phyloP scores from a whole-genome alignment of 768 basidiomycete species.

The Collybia sp. region DNA sequence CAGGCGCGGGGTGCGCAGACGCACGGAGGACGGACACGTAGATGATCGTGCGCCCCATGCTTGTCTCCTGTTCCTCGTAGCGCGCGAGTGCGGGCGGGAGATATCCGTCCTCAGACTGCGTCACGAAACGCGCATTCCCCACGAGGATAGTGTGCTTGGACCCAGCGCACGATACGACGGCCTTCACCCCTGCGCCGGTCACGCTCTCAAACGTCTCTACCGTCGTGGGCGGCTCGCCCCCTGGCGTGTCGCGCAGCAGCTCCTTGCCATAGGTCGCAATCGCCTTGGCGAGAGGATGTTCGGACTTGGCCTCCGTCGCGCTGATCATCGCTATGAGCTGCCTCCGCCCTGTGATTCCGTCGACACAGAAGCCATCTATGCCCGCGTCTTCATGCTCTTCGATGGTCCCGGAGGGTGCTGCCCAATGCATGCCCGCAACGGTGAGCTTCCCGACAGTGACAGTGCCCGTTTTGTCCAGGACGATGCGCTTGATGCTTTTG shows the following conservation, averaged over 20 bases:
- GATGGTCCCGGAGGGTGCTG: slow-evolving; percentile 20
- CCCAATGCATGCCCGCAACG: slow-evolving; percentile 79
- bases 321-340: slow-evolving; percentile 77
- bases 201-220: slow-evolving; percentile 81
- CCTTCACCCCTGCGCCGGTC: slow-evolving; percentile 86
- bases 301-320: slow-evolving; percentile 86
- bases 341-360: slow-evolving; percentile 55
- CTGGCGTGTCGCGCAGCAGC: slow-evolving; percentile 30
- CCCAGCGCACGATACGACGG: slow-evolving; percentile 51
- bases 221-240: slow-evolving; percentile 41
- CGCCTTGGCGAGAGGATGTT: slow-evolving; percentile 95
- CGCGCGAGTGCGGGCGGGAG: slow-evolving; percentile 55
- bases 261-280: slow-evolving; percentile 81
- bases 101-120: slow-evolving; percentile 41
- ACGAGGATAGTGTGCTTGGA: slow-evolving; percentile 59
- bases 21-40: slow-evolving; percentile 65
- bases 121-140: slow-evolving; percentile 73
- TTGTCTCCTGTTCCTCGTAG: slow-evolving; percentile 71
- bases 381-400: slow-evolving; percentile 39
- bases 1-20: slow-evolving; percentile 46
- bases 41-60: slow-evolving; percentile 78
- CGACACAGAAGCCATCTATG: slow-evolving; percentile 46
- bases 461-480: slow-evolving; percentile 97
- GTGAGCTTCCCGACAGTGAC: slow-evolving; percentile 92
- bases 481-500: slow-evolving; percentile 71